These are phyloP conservation scores for Colletotrichum falcatum DNA, from an alignment of 2,329 filamentous ascomycete species.

Conservation along the genomic window DNA sequence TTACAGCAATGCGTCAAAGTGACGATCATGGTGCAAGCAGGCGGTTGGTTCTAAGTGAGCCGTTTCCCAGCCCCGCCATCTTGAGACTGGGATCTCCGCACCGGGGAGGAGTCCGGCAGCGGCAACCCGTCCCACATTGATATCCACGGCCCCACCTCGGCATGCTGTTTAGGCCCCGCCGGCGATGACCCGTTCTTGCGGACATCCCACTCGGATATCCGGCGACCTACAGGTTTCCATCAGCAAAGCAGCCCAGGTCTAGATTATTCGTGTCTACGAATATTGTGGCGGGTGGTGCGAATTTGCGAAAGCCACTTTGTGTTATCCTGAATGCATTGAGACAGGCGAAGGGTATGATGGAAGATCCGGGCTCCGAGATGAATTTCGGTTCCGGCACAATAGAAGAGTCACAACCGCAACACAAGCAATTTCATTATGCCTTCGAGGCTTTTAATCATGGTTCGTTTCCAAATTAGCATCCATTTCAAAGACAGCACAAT, in stretches of 20 bases:
- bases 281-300: neutral
- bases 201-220: neutral
- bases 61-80: neutral
- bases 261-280: neutral
- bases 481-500: neutral
- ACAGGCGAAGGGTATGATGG: no score
- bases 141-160: conserved; percentile 11
- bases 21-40: neutral
- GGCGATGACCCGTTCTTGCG: neutral
- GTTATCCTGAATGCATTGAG: no score
- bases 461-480: neutral
- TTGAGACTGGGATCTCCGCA: conserved; percentile 3
- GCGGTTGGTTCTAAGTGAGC: neutral
- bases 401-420: no score
- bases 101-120: conserved; percentile 29
- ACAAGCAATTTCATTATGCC: no score
- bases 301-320: neutral
- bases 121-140: conserved; percentile 3
- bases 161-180: neutral
- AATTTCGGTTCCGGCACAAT: no score
- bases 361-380: no score
- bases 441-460: neutral
- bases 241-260: neutral
- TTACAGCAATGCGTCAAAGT: neutral
- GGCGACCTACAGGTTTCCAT: no score